A percentile compares a stretch with the other conserved stretches of the same genome.
phyloP scores from a whole-genome alignment of 306 rosid genomes.

The Quercus parvula region DNA sequence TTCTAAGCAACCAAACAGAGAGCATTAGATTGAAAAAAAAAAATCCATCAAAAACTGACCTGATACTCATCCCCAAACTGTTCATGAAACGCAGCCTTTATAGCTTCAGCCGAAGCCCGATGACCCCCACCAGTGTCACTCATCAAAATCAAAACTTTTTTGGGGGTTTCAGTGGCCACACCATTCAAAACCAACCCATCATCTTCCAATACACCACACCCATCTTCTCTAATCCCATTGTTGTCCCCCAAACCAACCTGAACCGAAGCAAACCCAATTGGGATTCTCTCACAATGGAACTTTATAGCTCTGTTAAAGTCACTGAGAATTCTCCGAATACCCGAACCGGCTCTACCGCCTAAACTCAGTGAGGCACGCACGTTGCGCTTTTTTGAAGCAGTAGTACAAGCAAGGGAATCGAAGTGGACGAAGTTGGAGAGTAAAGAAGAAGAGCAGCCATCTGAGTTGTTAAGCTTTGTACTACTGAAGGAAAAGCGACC shows the following conservation, averaged over 20 bases:
- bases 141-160: constrained; percentile 88
- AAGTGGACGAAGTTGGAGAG: constrained; percentile 44
- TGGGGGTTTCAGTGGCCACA: constrained; percentile 35
- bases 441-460: constrained; percentile 41
- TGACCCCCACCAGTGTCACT: constrained; percentile 99
- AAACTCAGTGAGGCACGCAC: constrained; percentile 44
- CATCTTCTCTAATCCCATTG: constrained; percentile 37
- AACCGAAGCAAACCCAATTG: constrained; percentile 80
- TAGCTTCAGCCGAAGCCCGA: constrained; percentile 98
- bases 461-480: constrained; percentile 37
- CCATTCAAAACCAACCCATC: constrained; percentile 36
- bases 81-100: constrained; percentile 76
- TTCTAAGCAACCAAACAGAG: constrained; percentile 13
- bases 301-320: constrained; percentile 63
- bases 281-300: constrained; percentile 62
- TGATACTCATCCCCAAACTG: constrained; percentile 78
- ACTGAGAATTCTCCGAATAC: constrained; percentile 37
- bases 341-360: constrained; percentile 22
- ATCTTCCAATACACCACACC: constrained; percentile 19
- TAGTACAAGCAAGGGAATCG: constrained; percentile 24
- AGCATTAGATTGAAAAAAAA: background rate
- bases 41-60: constrained; percentile 37
- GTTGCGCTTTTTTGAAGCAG: constrained; percentile 23
- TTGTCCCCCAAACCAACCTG: constrained; percentile 29
- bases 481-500: constrained; percentile 44